A percentile compares a stretch with the other conserved stretches of the same genome.
phyloP scores from a whole-genome alignment of 2,329 filamentous ascomycete species.

The Mycosphaerella sp. region DNA sequence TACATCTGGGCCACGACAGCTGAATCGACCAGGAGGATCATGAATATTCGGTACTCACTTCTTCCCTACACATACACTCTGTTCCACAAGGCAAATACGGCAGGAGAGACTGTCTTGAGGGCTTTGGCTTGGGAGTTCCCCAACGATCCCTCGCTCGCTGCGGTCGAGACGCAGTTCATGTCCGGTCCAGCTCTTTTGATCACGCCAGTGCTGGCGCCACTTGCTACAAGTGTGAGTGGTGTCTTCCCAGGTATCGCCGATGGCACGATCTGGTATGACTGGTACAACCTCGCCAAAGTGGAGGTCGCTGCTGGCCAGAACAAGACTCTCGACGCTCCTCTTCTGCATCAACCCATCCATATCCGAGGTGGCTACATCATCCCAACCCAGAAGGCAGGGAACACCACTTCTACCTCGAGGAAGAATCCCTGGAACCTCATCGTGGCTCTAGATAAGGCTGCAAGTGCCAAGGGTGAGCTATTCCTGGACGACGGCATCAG shows the following conservation, averaged over 20 bases:
- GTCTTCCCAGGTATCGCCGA: conserved; percentile 60
- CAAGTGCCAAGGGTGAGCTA: conserved; percentile 6
- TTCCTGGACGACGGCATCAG: conserved; percentile 64
- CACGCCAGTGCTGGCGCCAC: conserved; percentile 58
- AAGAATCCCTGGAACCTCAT: conserved; percentile 19
- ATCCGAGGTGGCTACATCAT: conserved; percentile 26
- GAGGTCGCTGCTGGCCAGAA: conserved; percentile 41
- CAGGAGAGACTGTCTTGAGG: conserved; percentile 62
- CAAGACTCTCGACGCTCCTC: conserved; percentile 25
- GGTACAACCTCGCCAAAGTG: conserved; percentile 58
- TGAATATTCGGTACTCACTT: conserved; percentile 61
- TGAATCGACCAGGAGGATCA: conserved; percentile 57
- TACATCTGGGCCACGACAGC: conserved; percentile 60
- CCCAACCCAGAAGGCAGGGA: conserved; percentile 23
- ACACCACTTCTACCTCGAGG: conserved; percentile 18
- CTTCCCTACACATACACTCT: conserved; percentile 69
- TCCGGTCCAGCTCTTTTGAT: conserved; percentile 60
- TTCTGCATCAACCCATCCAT: conserved; percentile 26
- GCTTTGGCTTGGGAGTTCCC: conserved; percentile 68
- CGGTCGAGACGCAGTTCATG: conserved; percentile 63
- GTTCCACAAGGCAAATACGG: conserved; percentile 57
- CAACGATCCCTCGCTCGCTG: conserved; percentile 57
- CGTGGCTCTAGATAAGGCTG: conserved; percentile 14
- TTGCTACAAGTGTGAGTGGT: conserved; percentile 54
- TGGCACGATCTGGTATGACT: conserved; percentile 65